Conservation (phyloP, 140 eudicot genomes). For the Oenanthe javanica region DNA sequence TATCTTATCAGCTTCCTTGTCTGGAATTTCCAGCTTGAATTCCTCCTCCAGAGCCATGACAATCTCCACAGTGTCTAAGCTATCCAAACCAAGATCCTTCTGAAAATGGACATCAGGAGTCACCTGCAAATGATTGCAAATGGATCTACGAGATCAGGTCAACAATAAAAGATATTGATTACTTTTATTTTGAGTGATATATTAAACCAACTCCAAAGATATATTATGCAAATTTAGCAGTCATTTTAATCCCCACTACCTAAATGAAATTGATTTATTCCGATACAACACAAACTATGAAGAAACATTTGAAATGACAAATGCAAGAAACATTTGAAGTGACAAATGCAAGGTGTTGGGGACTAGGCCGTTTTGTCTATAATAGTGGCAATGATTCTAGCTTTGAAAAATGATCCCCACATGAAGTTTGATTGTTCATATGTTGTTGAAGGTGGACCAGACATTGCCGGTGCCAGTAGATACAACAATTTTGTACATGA, state of each 20-base stretch:
- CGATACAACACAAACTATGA: neutral
- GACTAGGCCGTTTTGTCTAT: too few relatives aligned
- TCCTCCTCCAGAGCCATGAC: constrained; percentile 97
- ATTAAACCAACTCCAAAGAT: neutral
- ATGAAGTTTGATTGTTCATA: too few relatives aligned
- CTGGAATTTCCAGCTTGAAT: constrained; percentile 88
- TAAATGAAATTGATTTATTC: neutral
- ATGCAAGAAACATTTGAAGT: neutral
- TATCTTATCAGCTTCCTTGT: constrained; percentile 95
- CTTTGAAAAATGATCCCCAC: too few relatives aligned
- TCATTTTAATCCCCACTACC: neutral
- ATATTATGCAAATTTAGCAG: neutral
- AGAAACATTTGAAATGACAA: neutral
- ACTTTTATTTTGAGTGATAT: too few relatives aligned
- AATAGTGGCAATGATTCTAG: too few relatives aligned
- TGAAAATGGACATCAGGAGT: constrained; percentile 88
- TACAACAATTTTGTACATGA: too few relatives aligned
- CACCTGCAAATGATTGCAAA: constrained; percentile 47
- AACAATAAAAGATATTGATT: neutral
- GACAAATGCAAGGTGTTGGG: too few relatives aligned
- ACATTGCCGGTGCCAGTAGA: too few relatives aligned
- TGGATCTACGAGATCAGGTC: neutral
- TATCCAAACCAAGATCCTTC: constrained; percentile 85
- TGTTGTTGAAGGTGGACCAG: too few relatives aligned
- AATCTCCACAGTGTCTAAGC: constrained; percentile 88